A percentile compares a stretch with the other conserved stretches of the same genome.
phyloP scores from a whole-genome alignment of 768 basidiomycete genomes.

The Albatrellus ellisii region DNA sequence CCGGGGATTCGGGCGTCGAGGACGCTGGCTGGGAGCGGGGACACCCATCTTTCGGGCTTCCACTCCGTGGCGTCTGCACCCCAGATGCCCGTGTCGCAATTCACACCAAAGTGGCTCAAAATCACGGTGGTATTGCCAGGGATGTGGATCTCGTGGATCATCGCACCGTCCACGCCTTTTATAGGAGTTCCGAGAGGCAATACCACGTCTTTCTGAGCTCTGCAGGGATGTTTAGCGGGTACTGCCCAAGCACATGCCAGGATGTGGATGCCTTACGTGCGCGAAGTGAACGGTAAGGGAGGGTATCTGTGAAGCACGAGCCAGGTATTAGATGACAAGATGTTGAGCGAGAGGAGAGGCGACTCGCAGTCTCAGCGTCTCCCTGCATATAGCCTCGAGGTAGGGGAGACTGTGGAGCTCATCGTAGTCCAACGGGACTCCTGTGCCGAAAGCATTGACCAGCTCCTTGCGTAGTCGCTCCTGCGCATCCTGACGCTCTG shows the following conservation, averaged over 20 bases:
- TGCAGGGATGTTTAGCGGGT: background rate
- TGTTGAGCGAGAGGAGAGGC: background rate
- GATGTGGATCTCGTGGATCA: background rate
- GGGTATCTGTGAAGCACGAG: background rate
- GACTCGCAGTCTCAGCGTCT: slow-evolving; percentile 2
- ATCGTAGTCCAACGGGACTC: background rate
- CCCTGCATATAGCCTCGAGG: slow-evolving; percentile 3
- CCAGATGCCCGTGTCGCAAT: background rate
- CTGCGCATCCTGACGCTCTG: slow-evolving; percentile 1
- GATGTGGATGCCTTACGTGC: background rate
- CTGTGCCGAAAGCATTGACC: background rate
- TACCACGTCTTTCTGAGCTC: background rate
- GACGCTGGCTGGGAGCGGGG: background rate
- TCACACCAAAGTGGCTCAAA: background rate
- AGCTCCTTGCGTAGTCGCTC: slow-evolving; percentile 2
- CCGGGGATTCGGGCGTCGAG: slow-evolving; percentile 3
- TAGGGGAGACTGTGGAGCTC: background rate
- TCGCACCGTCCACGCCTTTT: slow-evolving; percentile 1
- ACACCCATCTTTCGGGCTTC: slow-evolving; percentile 4
- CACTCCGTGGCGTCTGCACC: slow-evolving; percentile 5
- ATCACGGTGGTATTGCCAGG: background rate
- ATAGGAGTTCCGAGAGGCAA: background rate
- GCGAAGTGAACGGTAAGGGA: background rate
- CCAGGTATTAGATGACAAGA: background rate
- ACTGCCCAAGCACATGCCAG: background rate